A percentile compares a stretch with the other conserved stretches of the same genome.
These are phyloP conservation scores for Dictyostelium citrinum DNA, from an alignment of 78 protist species.

Conservation along the genomic window DNA sequence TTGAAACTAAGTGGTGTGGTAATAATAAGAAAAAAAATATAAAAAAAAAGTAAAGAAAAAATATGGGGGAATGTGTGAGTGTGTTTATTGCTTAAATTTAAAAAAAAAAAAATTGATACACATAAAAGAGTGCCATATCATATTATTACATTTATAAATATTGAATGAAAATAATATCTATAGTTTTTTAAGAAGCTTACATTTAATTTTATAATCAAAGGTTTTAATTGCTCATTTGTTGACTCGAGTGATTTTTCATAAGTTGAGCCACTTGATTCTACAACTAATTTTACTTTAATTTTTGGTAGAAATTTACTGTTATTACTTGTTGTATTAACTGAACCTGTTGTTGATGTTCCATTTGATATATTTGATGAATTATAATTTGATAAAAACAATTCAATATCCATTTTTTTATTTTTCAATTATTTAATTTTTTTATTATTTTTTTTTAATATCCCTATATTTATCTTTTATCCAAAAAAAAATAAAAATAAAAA, in stretches of 20 bases:
- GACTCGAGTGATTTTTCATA: constrained; percentile 55
- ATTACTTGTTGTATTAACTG: neutral
- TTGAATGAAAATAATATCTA: no score
- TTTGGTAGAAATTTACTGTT: neutral
- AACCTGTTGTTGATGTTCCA: neutral
- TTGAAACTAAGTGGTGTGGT: neutral
- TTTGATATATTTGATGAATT: neutral
- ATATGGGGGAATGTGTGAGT: no score
- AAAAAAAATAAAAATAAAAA: neutral
- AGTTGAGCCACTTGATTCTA: neutral
- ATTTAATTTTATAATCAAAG: constrained; percentile 46
- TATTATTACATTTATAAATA: no score
- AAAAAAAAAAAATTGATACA: no score
- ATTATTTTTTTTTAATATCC: neutral
- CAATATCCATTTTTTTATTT: constrained; percentile 13
- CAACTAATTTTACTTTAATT: constrained; percentile 15
- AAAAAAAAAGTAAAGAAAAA: neutral
- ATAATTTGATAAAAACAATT: neutral
- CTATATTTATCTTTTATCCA: neutral
- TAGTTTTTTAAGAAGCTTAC: neutral
- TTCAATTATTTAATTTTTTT: neutral
- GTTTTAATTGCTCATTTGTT: constrained; percentile 12
- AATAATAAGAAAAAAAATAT: neutral
- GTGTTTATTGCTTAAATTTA: no score
- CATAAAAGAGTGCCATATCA: no score